Evolutionary conservation across 768 basidiomycete genomes (phyloP).

Genomic region (Russula vinacea): DNA sequence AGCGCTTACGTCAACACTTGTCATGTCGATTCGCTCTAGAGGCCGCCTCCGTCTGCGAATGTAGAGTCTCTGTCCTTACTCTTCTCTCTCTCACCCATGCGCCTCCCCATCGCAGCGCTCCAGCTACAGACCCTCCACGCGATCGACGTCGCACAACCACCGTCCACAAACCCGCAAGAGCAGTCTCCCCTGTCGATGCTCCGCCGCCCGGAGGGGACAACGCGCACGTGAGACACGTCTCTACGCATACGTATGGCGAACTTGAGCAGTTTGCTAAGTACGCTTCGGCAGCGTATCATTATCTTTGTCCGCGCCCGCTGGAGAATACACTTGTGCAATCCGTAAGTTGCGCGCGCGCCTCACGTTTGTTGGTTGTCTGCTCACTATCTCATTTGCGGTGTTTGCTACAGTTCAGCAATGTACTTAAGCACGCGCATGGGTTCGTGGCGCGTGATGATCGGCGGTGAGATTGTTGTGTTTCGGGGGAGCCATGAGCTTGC

Average conservation of each 20-base stretch:
- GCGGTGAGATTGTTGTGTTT: constrained; percentile 32
- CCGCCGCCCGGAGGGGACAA: neutral
- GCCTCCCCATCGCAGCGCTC: neutral
- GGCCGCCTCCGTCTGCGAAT: neutral
- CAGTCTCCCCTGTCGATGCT: neutral
- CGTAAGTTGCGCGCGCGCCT: constrained; percentile 35
- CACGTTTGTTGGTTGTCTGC: neutral
- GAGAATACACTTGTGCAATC: constrained; percentile 44
- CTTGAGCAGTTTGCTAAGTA: constrained; percentile 49
- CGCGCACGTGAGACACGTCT: neutral
- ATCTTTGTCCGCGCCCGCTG: constrained; percentile 47
- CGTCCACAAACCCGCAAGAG: neutral
- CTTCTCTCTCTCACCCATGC: constrained; percentile 4
- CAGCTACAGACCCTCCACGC: neutral
- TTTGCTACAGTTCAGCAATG: constrained; percentile 27
- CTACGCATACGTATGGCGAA: constrained; percentile 37
- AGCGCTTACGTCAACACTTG: neutral
- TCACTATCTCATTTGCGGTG: neutral
- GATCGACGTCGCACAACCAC: too few species aligned
- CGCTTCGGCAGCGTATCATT: constrained; percentile 49
- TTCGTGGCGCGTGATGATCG: constrained; percentile 32
- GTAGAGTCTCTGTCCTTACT: neutral
- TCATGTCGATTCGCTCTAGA: neutral
- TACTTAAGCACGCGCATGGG: constrained; percentile 30
- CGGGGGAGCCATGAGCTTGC: constrained; percentile 31